Base-by-base conservation (phyloP, 2,329 filamentous ascomycete genomes). In the Chalaropsis ovoidea region DNA sequence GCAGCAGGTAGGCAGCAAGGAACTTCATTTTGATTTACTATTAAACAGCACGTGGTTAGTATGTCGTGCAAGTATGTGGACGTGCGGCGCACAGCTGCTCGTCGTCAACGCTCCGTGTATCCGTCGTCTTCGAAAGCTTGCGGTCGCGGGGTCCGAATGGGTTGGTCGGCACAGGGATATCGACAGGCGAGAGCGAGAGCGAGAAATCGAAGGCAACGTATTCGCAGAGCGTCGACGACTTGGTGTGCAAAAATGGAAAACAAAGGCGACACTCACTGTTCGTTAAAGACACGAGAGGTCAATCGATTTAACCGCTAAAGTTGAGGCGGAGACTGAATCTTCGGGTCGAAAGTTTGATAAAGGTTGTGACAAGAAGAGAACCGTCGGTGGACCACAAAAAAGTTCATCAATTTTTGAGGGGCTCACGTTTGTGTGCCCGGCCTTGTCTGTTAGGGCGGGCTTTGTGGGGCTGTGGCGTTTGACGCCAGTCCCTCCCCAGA, bases 281-380 rank as follows among this genome's bases (percentile, higher is more conserved):
- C 45, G 63, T 67, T 69, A 72, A 78, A 86, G 91, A 92, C 88
- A 87, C 82, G 89, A 92, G 88, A 88, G 82, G 81, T 91, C 93
- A 97, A 97, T 97, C 93, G 86, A 88, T 95, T 97, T 95, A 96
- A 96, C 93, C 93, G 91, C 89, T 42, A 58, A 65, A 78, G 79
- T 78, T 86, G 89, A 86, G 84, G 88, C 92, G 93, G 93, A 96
- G 93, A 97, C 93, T 96, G 93, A 95, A 84, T 87, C 91, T 90
- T 94, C 90, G 84, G 90, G 90, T 95, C 87, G 63, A 61, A 61
- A 72, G 68, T 65, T 67, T 67, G 49, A 63, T 63, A 63, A 64
- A 49, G 49, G 60, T 60, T 41, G 52, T 67, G 63, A 65, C 65
- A 67, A 65, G 42, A 65, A 65, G 63, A 65, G 63, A 45, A 63